Evolutionary conservation across 352 stramenopile genomes (phyloP).

Genomic region (Phytophthora idaei): DNA sequence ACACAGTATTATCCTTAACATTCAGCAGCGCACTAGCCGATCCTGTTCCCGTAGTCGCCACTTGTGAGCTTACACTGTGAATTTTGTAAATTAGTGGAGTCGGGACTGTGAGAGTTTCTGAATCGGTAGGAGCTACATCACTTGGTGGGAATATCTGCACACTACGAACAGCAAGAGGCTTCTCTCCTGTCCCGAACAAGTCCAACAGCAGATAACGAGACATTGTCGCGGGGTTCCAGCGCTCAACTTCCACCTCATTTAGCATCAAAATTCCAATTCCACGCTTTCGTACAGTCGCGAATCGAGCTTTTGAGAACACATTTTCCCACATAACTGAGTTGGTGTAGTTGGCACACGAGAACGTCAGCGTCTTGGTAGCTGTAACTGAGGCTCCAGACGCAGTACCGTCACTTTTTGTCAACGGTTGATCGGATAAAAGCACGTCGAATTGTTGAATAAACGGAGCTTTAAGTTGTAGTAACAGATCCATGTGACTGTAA

Average conservation of each 20-base stretch:
- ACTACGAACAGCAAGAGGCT: slow-evolving; percentile 47
- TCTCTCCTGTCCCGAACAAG: slow-evolving; percentile 43
- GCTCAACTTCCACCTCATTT: slow-evolving; percentile 66
- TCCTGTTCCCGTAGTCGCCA: slow-evolving; percentile 34
- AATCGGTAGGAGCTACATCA: slow-evolving; percentile 25
- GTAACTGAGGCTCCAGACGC: slow-evolving; percentile 16
- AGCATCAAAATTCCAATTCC: slow-evolving; percentile 57
- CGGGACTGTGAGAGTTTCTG: slow-evolving; percentile 15
- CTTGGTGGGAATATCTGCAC: slow-evolving; percentile 57
- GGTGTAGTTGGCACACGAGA: slow-evolving; percentile 54
- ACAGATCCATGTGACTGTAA: slow-evolving; percentile 39
- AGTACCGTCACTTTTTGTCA: slow-evolving; percentile 22
- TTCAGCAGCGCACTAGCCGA: slow-evolving; percentile 45
- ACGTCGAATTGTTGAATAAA: slow-evolving; percentile 66
- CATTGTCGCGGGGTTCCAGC: slow-evolving; percentile 61
- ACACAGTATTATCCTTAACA: slow-evolving; percentile 30
- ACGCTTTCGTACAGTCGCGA: slow-evolving; percentile 52
- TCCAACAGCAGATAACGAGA: slow-evolving; percentile 59
- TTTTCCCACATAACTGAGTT: slow-evolving; percentile 42
- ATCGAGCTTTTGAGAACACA: slow-evolving; percentile 50
- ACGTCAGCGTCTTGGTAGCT: slow-evolving; percentile 39
- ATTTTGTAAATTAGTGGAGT: slow-evolving; percentile 59
- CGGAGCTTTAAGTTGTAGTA: slow-evolving; percentile 51
- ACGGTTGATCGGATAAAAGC: slow-evolving; percentile 36
- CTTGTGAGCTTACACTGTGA: slow-evolving; percentile 70